These are phyloP conservation scores for Pythium grandisporangium DNA, from an alignment of 352 stramenopile genomes.

Conservation along the genomic window DNA sequence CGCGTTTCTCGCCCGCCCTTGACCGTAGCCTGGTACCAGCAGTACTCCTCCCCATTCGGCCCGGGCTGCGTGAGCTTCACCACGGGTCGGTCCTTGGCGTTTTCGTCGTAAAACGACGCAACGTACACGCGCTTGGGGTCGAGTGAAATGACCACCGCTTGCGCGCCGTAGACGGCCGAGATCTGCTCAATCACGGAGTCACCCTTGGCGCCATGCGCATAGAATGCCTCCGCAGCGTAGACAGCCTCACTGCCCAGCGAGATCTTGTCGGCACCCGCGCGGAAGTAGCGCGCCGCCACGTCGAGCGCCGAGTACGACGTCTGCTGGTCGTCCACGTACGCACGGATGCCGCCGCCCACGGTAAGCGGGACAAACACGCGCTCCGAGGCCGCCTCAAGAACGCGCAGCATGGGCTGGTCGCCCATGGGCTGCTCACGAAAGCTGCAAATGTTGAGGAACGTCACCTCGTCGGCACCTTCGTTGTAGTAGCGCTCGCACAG, in stretches of 20 bases:
- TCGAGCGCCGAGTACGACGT: conserved; percentile 89
- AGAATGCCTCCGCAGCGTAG: conserved; percentile 87
- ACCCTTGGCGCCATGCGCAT: conserved; percentile 56
- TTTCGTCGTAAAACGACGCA: conserved; percentile 57
- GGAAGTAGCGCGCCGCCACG: conserved; percentile 95
- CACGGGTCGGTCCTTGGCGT: conserved; percentile 40
- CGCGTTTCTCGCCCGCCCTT: conserved; percentile 92
- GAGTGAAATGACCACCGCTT: conserved; percentile 97
- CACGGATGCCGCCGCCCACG: conserved; percentile 96
- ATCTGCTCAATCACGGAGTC: conserved; percentile 95
- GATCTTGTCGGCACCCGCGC: conserved; percentile 97
- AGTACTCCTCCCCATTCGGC: conserved; percentile 91
- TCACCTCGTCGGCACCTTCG: conserved; percentile 95
- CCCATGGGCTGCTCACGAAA: conserved; percentile 96
- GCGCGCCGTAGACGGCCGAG: conserved; percentile 92
- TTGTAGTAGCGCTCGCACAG: conserved; percentile 94
- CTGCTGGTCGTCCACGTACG: conserved; percentile 89
- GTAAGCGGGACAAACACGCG: conserved; percentile 97
- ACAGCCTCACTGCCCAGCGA: conserved; percentile 97
- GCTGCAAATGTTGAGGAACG: conserved; percentile 99
- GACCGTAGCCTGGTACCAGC: conserved; percentile 98
- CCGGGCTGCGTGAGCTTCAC: conserved; percentile 74
- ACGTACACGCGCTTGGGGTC: conserved; percentile 91
- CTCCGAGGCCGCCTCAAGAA: conserved; percentile 93
- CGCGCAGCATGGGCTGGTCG: conserved; percentile 95